Base-by-base conservation (phyloP, 257 asterid species). In the Lycium barbarum region DNA sequence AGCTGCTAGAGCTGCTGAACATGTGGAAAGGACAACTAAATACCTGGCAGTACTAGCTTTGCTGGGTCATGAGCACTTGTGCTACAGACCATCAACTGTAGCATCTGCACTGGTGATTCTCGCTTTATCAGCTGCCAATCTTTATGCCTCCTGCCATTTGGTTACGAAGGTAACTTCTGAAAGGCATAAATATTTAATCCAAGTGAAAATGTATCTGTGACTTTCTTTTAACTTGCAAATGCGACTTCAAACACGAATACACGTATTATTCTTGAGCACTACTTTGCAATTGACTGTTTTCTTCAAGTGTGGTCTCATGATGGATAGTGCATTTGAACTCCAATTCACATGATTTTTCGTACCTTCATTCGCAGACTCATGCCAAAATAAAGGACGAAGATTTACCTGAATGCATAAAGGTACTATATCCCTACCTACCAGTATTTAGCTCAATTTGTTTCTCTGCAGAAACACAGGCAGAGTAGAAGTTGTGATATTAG, bases 51-150 rank as follows among this genome's bases (percentile, higher is more conserved):
- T 94, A 80, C 92, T 97, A 80, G 91, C 97, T 17, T 90, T 94
- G 85, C 91, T 92, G 84, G 94, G 99, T 84, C 97, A 91, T 85
- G 96, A 97, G 88, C 98, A 92, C 88, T 97, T 95, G 65, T 90
- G 94, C 91, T 95, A 86, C 83, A 95, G 99, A 97, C 99, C 99
- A 54, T 97, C 98, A 35, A 92, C 97, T 83, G 95, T 95, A 61
- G 99, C 99, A 84, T 98, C 99, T 81, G 97, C 92, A 13, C 91
- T 95, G n/a, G 98, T 95, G 82, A 91, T 94, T 84, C 95, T 97
- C 66, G 95, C 98, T 86, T 91, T 92, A 38, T 85, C 87, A 66
- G 97, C 94, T 67, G 87, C 91, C 58, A 86, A 91, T 84, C 89
- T 89, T 87, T 91, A 91, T 86, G 93, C 91, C 67, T 91, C 93